Percentiles rank a stretch among this genome's conserved stretches.
Evolutionary conservation across 441 rosid species (phyloP).

Genomic region (Erodium trifolium): DNA sequence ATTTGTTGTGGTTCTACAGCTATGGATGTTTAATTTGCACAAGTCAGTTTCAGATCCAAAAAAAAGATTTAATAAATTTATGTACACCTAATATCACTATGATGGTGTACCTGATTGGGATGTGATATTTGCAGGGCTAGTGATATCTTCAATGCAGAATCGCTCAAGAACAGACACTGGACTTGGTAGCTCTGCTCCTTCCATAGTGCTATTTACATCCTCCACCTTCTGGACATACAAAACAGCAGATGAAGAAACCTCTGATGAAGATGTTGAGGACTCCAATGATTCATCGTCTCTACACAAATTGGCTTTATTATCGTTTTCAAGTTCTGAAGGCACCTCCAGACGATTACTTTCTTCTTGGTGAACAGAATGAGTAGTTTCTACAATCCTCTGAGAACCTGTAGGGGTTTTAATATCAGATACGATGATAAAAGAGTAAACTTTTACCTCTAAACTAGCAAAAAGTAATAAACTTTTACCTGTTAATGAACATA

Average conservation of each 20-base stretch:
- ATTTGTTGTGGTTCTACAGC: conserved; percentile 20
- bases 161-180: conserved; percentile 62
- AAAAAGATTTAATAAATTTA: not conserved
- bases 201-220: conserved; percentile 18
- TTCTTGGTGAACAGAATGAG: conserved; percentile 3
- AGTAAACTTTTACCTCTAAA: conserved; percentile 27
- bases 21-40: conserved; percentile 22
- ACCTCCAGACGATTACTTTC: conserved; percentile 16
- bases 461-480: not conserved
- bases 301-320: conserved; percentile 12
- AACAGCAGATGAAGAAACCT: conserved; percentile 18
- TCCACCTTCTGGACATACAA: conserved; percentile 17
- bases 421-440: conserved; percentile 13
- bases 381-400: conserved; percentile 15
- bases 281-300: conserved; percentile 17
- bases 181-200: conserved; percentile 52
- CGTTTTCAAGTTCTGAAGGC: conserved; percentile 12
- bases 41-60: not conserved
- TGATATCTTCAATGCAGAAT: conserved; percentile 31
- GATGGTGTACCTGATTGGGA: conserved; percentile 33
- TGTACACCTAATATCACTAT: not conserved
- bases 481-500: conserved; percentile 14
- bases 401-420: conserved; percentile 19
- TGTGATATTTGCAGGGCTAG: conserved; percentile 25
- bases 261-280: conserved; percentile 17